Evolutionary conservation across 2,329 filamentous ascomycete species (phyloP).

Genomic region (Septoria petroselini): DNA sequence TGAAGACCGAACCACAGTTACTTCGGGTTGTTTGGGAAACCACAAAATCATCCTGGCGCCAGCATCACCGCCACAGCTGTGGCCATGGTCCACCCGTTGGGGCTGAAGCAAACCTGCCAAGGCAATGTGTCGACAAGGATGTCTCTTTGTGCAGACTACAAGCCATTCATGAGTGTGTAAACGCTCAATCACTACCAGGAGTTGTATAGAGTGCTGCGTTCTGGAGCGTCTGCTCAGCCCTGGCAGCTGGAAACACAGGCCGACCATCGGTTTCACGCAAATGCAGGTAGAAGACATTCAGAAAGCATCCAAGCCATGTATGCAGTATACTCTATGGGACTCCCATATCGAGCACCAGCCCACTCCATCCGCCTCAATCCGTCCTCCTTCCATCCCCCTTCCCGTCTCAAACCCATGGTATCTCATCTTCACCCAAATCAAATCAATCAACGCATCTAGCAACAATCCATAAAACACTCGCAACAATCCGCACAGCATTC

Average conservation of each 20-base stretch:
- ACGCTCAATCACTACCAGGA: too few relatives aligned
- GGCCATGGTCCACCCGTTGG: constrained; percentile 6
- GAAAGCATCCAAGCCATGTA: background rate
- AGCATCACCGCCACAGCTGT: constrained; percentile 6
- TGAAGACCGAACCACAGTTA: too few relatives aligned
- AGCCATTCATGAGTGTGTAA: too few relatives aligned
- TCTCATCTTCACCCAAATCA: background rate
- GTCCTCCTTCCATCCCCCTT: too few relatives aligned
- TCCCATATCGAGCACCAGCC: too few relatives aligned
- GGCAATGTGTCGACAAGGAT: background rate
- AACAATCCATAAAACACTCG: constrained; percentile 40
- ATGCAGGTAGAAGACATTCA: background rate
- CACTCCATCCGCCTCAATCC: too few relatives aligned
- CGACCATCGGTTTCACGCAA: too few relatives aligned
- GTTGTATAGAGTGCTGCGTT: background rate
- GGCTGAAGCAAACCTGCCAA: constrained; percentile 7
- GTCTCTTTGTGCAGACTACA: background rate
- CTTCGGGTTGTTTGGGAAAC: background rate
- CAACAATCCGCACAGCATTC: constrained; percentile 63
- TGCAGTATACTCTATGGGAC: too few relatives aligned
- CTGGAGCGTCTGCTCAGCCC: too few relatives aligned
- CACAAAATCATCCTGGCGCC: background rate
- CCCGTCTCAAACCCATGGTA: background rate
- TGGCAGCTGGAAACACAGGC: too few relatives aligned
- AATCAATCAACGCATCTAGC: constrained; percentile 7